A percentile compares a stretch with the other conserved stretches of the same genome.
phyloP scores from a whole-genome alignment of 2,329 filamentous ascomycete species.

The Penicillium sp. region DNA sequence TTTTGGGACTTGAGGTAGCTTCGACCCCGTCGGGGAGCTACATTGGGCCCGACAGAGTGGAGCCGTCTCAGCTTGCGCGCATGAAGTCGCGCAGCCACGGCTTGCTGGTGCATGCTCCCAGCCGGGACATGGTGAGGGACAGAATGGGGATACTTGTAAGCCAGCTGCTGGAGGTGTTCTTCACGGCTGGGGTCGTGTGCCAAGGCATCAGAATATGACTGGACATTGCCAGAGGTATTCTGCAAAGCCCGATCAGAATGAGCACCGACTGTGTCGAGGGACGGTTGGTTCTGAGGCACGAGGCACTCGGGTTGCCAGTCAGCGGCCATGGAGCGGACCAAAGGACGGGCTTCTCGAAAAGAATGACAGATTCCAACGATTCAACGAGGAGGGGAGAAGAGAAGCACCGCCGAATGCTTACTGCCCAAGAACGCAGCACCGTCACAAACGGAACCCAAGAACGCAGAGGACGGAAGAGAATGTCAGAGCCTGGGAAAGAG shows the following conservation, averaged over 20 bases:
- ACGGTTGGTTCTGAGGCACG: slow-evolving; percentile 37
- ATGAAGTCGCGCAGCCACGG: slow-evolving; percentile 33
- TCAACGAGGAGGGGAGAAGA: slow-evolving; percentile 33
- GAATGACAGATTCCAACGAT: slow-evolving; percentile 45
- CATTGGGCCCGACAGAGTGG: slow-evolving; percentile 33
- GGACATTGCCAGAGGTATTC: slow-evolving; percentile 45
- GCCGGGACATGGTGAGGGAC: slow-evolving; percentile 28
- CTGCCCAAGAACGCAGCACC: slow-evolving; percentile 40
- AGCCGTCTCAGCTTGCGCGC: slow-evolving; percentile 37
- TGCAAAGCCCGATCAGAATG: slow-evolving; percentile 40
- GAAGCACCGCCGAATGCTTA: slow-evolving; percentile 38
- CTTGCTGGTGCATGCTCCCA: slow-evolving; percentile 27
- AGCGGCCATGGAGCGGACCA: slow-evolving; percentile 39
- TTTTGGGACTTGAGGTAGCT: slow-evolving; percentile 44
- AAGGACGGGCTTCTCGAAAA: slow-evolving; percentile 36
- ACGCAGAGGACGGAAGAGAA: slow-evolving; percentile 42
- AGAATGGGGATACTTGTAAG: slow-evolving; percentile 38
- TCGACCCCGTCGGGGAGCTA: slow-evolving; percentile 27
- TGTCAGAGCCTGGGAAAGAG: slow-evolving; percentile 44
- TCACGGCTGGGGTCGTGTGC: slow-evolving; percentile 31
- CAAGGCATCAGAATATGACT: slow-evolving; percentile 39
- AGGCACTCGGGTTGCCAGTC: slow-evolving; percentile 43
- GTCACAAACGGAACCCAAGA: slow-evolving; percentile 36
- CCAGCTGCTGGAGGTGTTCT: slow-evolving; percentile 36
- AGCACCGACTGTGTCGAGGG: slow-evolving; percentile 35